A percentile compares a stretch with the other conserved stretches of the same genome.
These are phyloP conservation scores for Taiwanofungus camphoratus DNA, from an alignment of 1,284 basidiomycete species.

Conservation along the genomic window DNA sequence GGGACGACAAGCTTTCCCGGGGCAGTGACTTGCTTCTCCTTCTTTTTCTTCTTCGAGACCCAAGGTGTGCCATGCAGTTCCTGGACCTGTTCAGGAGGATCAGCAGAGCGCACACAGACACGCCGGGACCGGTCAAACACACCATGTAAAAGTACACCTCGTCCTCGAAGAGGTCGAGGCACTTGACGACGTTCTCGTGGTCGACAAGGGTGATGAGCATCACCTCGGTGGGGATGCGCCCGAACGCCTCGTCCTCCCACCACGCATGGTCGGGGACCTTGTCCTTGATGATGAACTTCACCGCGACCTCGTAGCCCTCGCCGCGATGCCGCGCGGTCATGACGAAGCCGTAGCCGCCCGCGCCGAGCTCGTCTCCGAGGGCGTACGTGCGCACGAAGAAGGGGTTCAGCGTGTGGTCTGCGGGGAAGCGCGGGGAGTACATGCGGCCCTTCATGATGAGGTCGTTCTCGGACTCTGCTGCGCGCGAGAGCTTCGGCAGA, in stretches of 20 bases:
- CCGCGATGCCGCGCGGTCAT: constrained; percentile 64
- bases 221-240: constrained; percentile 75
- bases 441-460: constrained; percentile 26
- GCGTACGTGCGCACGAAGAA: constrained; percentile 64
- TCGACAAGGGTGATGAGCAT: constrained; percentile 70
- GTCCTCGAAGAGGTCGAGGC: constrained; percentile 82
- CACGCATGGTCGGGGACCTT: constrained; percentile 79
- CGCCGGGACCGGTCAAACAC: too few species aligned
- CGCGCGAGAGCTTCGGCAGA: constrained; percentile 5
- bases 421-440: constrained; percentile 55
- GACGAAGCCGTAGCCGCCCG: constrained; percentile 91
- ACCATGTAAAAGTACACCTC: constrained; percentile 82
- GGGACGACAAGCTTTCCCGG: constrained; percentile 25
- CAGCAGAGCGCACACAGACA: constrained; percentile 4
- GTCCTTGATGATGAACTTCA: constrained; percentile 89
- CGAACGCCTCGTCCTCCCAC: constrained; percentile 59
- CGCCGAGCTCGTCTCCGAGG: constrained; percentile 78
- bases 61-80: constrained; percentile 90
- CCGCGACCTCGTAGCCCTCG: constrained; percentile 68
- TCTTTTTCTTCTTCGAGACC: constrained; percentile 35
- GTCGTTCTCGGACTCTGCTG: constrained; percentile 16
- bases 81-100: constrained; percentile 58
- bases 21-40: constrained; percentile 23
- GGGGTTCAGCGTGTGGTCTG: constrained; percentile 56
- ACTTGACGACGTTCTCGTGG: constrained; percentile 80